Conservation (phyloP, 2,329 filamentous ascomycete genomes). For the Myriosclerotinia curreyana region DNA sequence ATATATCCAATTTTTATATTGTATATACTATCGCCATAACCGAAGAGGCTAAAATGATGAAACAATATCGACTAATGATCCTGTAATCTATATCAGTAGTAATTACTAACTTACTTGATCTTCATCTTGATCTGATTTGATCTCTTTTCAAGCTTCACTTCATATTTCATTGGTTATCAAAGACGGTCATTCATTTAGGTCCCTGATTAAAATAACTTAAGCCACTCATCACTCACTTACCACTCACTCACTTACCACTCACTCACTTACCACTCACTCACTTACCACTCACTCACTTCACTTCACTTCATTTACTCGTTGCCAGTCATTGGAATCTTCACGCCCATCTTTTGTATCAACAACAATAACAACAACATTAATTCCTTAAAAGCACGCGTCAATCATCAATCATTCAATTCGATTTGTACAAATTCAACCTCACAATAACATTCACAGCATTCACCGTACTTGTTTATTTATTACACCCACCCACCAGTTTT, state of each 20-base stretch:
- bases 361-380: background rate
- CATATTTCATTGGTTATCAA: slow-evolving; percentile 15
- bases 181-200: background rate
- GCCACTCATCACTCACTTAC: background rate
- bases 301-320: background rate
- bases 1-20: background rate
- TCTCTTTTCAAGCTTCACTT: slow-evolving; percentile 12
- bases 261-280: too few relatives aligned
- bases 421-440: background rate
- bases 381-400: background rate
- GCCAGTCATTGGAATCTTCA: background rate
- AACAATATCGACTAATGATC: background rate
- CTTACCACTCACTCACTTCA: too few relatives aligned
- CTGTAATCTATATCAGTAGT: background rate
- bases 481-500: background rate
- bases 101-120: background rate
- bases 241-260: too few relatives aligned
- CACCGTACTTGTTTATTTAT: background rate
- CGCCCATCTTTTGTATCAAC: background rate
- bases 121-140: background rate
- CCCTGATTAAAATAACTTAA: background rate
- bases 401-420: background rate
- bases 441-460: background rate
- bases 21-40: slow-evolving; percentile 5
- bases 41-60: background rate